Evolutionary conservation across 441 rosid genomes (phyloP), one percentile per base, ranked within the genome.

Genomic region (Populus hybrid): DNA sequence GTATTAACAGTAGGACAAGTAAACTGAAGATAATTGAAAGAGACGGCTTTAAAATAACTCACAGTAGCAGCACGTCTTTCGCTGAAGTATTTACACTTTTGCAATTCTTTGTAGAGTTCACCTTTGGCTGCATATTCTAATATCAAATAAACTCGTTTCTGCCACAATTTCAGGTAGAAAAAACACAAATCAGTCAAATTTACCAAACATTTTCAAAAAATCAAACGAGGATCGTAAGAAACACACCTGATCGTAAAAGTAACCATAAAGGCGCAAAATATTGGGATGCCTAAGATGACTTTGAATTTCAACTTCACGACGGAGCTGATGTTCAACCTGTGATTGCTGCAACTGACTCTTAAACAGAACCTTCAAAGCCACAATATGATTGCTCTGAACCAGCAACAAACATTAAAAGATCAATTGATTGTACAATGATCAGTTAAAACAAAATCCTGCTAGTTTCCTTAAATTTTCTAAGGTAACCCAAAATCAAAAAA

Each of bases 71-170:
- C 97, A 10, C 98, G 92, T 72, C 97, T 90, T 82, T 96, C 98
- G 33, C 97, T 91, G 73, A 96, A 96, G 89, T 90, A 92, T 82
- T 94, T 94, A 84, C 95, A 91, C 84, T 88, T 94, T 81, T 94
- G 98, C 61, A 96, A 87, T 69, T 96, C 98, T 82, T 94, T 94
- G 82, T 96, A 96, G 36, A 94, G 94, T 80, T 96, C 99, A 14
- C 98, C 98, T 79, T 90, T 90, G 70, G 97, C 95, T n/a, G 99
- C 99, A 85, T 94, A 96, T 83, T 96, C 99, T 78, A 96, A 81
- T 76, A 96, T 93, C 89, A 96, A 76, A 81, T 95, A 94, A 53
- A 94, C 98, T 53, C 98, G 91, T 87, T 94, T 96, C 99, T 96
- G 94, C 84, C 83, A 64, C 69, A 84, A 63, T 72, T 26, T 38